Base-by-base conservation (phyloP, 2,329 filamentous ascomycete species). In the Monascus ruber region DNA sequence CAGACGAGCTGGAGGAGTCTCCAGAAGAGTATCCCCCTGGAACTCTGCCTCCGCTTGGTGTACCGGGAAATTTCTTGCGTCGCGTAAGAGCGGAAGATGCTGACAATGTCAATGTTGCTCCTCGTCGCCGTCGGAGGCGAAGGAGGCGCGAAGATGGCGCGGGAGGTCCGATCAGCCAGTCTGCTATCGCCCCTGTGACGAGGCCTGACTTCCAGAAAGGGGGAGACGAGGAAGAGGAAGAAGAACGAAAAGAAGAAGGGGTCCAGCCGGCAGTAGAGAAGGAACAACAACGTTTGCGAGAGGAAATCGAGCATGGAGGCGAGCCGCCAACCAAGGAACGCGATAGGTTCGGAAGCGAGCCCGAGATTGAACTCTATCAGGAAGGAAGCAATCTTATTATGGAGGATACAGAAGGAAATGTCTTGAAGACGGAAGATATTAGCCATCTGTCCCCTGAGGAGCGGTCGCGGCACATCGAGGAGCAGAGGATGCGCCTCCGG, bases 111-210 rank as follows among this genome's bases (percentile, higher is more conserved):
- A 67, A 64, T 26, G 79, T 82, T 24, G 62, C 79, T 1, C 44
- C 65, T 66, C 57, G 74, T 66, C 45, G 72, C 8, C 62, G 62
- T 35, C 54, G 62, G 17, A 76, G 79, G 43, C 75, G 77, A 34
- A 79, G 77, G 36, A 80, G 75, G 53, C 81, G 76, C 70, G 81
- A 85, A n/a, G 74, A 76, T 49, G 83, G 80, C 2, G 81, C 84
- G 3, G 91, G 91, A 44, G 91, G 91, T 0, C 91, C 87, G 3
- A 82, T 96, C 49, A 84, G 77, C 44, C 80, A 93, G 54, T 94
- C 89, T 29, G 91, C 91, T 24, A 95, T 96, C 50, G 80, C 76
- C 47, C 91, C 91, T 29, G 63, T 66, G 35, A 10, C 52, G 62
- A 38, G 54, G 29, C 35, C 48, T 40, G 29, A 49, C 37, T 46